Evolutionary conservation across 192 early-diverging fungal genomes (phyloP).

Genomic region (Geranomyces michiganensis): DNA sequence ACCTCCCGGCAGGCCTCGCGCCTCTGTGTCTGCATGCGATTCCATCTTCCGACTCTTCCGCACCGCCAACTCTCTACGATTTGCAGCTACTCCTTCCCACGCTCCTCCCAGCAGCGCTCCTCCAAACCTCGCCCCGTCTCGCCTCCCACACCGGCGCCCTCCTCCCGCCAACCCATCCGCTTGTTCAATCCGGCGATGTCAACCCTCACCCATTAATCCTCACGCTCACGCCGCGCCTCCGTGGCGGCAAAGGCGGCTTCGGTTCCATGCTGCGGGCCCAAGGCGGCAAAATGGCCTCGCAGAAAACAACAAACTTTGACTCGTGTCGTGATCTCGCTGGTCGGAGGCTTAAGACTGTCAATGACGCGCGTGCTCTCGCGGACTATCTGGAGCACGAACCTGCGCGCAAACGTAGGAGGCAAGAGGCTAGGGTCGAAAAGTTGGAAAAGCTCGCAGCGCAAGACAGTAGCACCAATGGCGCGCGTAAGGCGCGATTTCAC

Average conservation of each 20-base stretch:
- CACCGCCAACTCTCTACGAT: not conserved
- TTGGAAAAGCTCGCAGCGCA: conserved; percentile 68
- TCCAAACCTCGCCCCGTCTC: too few relatives aligned
- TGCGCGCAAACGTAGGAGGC: conserved; percentile 64
- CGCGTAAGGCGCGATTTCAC: conserved; percentile 80
- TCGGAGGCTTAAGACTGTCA: conserved; percentile 82
- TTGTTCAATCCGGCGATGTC: conserved; percentile 33
- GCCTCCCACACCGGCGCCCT: not conserved
- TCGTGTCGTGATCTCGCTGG: conserved; percentile 92
- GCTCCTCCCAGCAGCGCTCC: not conserved
- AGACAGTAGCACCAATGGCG: conserved; percentile 56
- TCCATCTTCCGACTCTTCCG: not conserved
- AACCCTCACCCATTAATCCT: conserved; percentile 40
- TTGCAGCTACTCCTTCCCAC: not conserved
- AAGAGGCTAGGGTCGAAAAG: conserved; percentile 68
- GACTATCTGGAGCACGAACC: conserved; percentile 72
- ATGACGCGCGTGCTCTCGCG: conserved; percentile 73
- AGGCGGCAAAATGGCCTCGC: conserved; percentile 83
- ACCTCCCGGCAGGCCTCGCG: conserved; percentile 27
- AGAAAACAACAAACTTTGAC: conserved; percentile 91
- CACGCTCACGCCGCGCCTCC: conserved; percentile 56
- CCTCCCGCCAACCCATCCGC: not conserved
- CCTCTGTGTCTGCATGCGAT: conserved; percentile 26
- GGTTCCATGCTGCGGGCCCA: conserved; percentile 92
- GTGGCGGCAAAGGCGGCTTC: conserved; percentile 97